These are phyloP conservation scores for Penicillium paneum DNA, from an alignment of 2,329 filamentous ascomycete species.

Conservation along the genomic window DNA sequence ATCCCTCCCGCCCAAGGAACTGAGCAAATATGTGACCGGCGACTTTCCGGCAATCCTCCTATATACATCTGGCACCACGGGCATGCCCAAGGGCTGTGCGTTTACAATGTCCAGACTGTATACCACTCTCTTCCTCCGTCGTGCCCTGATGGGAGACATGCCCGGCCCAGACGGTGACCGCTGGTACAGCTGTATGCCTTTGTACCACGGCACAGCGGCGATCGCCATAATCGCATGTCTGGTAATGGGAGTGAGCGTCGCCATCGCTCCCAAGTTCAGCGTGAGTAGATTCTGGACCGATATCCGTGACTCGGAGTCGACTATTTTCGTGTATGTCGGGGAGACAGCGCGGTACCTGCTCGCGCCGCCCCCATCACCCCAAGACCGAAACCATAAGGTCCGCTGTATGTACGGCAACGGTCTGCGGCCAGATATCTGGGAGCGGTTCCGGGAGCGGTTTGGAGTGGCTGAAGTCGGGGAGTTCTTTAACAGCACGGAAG, in stretches of 20 bases:
- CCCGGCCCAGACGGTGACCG: slow-evolving; percentile 48
- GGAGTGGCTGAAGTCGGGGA: slow-evolving; percentile 57
- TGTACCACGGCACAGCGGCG: slow-evolving; percentile 73
- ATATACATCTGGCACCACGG: slow-evolving; percentile 75
- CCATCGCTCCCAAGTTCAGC: slow-evolving; percentile 56
- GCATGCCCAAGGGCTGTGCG: slow-evolving; percentile 67
- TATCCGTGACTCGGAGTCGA: slow-evolving; percentile 64
- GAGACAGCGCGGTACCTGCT: slow-evolving; percentile 73
- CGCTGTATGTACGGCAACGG: slow-evolving; percentile 50
- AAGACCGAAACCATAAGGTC: slow-evolving; percentile 46
- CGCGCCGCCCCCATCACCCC: slow-evolving; percentile 55
- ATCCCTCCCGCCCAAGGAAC: slow-evolving; percentile 54
- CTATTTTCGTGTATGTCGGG: slow-evolving; percentile 73
- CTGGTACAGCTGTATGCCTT: slow-evolving; percentile 74
- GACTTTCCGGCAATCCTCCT: slow-evolving; percentile 62
- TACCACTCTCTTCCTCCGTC: slow-evolving; percentile 35
- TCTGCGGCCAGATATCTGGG: slow-evolving; percentile 50
- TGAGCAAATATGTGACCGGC: slow-evolving; percentile 52
- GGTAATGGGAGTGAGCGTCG: slow-evolving; percentile 47
- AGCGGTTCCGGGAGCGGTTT: slow-evolving; percentile 54
- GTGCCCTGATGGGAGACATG: slow-evolving; percentile 29
- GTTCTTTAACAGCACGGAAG: slow-evolving; percentile 77
- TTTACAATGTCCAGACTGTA: slow-evolving; percentile 55
- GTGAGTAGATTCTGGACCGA: slow-evolving; percentile 69
- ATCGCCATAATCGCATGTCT: slow-evolving; percentile 58